phyloP scores from a whole-genome alignment of 2,329 filamentous ascomycete genomes.

The Escovopsis sp. region DNA sequence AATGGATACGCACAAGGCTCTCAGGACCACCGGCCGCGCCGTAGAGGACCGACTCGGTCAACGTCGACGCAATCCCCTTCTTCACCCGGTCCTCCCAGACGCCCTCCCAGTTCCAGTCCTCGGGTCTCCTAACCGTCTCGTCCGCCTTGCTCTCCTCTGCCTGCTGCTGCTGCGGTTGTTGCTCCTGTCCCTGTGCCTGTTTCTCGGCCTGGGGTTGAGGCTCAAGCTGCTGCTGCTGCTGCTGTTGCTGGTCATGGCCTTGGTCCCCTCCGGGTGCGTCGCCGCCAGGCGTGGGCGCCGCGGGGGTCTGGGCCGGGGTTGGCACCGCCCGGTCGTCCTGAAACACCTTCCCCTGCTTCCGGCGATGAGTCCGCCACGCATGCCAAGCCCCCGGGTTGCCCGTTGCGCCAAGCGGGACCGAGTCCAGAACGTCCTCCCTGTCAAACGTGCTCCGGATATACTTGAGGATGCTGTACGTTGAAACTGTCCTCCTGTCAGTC shows the following conservation, averaged over 20 bases:
- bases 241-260: conserved; percentile 5
- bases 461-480: conserved; percentile 54
- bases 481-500: conserved; percentile 28
- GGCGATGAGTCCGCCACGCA: conserved; percentile 67
- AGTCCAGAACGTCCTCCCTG: conserved; percentile 61
- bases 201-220: not conserved
- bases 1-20: conserved; percentile 48
- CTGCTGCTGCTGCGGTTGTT: not conserved
- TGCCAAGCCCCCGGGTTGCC: conserved; percentile 90
- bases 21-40: conserved; percentile 47
- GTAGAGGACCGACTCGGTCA: conserved; percentile 68
- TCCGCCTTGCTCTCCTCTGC: not conserved
- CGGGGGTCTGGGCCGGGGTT: no score
- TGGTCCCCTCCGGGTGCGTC: not conserved
- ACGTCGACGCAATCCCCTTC: conserved; percentile 60
- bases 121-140: conserved; percentile 29
- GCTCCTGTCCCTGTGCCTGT: not conserved
- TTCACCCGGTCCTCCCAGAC: conserved; percentile 87
- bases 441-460: conserved; percentile 79
- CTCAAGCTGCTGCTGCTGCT: no score
- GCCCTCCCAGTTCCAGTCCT: conserved; percentile 95
- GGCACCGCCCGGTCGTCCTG: not conserved
- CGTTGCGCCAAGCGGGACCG: conserved; percentile 63
- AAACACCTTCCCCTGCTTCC: conserved; percentile 15
- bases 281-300: not conserved